phyloP scores from a whole-genome alignment of 768 basidiomycete species.

The Hemileccinum impolitum region DNA sequence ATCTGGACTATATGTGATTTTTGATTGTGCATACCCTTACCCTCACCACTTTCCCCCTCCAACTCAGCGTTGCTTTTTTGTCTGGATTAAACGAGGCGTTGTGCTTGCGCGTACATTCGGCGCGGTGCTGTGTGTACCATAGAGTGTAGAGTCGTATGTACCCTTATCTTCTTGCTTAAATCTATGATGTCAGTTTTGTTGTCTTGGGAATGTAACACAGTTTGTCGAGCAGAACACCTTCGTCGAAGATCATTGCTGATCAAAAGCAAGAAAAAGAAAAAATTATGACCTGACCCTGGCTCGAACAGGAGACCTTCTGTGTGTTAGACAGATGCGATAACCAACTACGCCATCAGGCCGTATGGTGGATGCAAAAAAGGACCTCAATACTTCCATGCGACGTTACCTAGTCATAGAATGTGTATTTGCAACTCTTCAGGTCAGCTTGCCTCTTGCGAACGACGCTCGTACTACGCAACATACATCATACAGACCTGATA shows the following conservation, averaged over 20 bases:
- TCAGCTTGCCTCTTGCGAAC: too few species aligned
- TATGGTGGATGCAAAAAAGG: neutral
- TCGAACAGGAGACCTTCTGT: slow-evolving; percentile 73
- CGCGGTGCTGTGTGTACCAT: slow-evolving; percentile 13
- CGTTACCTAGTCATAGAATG: too few species aligned
- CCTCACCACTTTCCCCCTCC: neutral
- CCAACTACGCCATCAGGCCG: slow-evolving; percentile 44
- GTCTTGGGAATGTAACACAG: neutral
- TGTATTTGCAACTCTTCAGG: too few species aligned
- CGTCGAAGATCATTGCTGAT: too few species aligned
- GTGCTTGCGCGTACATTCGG: neutral
- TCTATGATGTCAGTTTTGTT: neutral
- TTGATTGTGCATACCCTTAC: neutral
- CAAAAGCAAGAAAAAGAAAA: neutral
- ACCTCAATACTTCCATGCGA: too few species aligned
- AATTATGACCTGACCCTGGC: slow-evolving; percentile 43
- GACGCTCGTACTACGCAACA: too few species aligned
- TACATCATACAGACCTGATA: too few species aligned
- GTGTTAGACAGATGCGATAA: slow-evolving; percentile 82
- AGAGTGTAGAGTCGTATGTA: slow-evolving; percentile 26
- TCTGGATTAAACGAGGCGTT: slow-evolving; percentile 4
- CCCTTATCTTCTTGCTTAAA: slow-evolving; percentile 16
- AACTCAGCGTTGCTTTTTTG: neutral
- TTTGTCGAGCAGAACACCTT: too few species aligned
- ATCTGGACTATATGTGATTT: neutral